Evolutionary conservation across 176 grass and related monocot genomes (phyloP).

Genomic region (Cenchrus fungigraminus): DNA sequence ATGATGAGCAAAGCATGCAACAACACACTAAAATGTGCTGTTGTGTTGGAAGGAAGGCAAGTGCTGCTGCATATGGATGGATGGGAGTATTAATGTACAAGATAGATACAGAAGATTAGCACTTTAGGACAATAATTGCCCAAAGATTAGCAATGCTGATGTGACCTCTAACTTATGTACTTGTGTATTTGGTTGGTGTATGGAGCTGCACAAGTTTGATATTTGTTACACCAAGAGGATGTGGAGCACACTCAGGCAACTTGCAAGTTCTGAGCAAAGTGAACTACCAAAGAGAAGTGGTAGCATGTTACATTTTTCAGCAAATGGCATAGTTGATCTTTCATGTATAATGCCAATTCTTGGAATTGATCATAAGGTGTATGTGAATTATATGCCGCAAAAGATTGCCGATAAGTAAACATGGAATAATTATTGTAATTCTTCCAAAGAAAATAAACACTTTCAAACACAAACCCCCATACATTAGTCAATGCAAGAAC

Average conservation of each 20-base stretch:
- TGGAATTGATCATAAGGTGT: not conserved
- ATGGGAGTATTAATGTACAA: conserved; percentile 35
- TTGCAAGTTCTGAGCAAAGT: conserved; percentile 12
- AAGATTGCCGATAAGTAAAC: not conserved
- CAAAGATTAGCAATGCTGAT: conserved; percentile 35
- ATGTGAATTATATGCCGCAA: not conserved
- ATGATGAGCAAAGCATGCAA: conserved; percentile 38
- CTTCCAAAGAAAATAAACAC: conserved; percentile 1
- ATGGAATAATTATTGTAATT: not conserved
- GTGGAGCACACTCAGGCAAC: conserved; percentile 30
- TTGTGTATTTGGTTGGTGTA: conserved; percentile 18
- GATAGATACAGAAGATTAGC: conserved; percentile 18
- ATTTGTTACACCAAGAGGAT: conserved; percentile 27
- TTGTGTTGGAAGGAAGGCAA: conserved; percentile 34
- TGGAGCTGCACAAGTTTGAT: not conserved
- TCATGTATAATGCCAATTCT: not conserved
- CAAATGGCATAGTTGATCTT: not conserved
- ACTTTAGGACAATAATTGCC: conserved; percentile 52
- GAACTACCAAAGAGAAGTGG: not conserved
- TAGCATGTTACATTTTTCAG: not conserved
- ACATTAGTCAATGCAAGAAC: conserved; percentile 24
- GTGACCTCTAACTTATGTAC: conserved; percentile 18
- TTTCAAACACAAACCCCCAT: not conserved
- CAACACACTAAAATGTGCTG: conserved; percentile 26
- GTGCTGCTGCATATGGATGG: conserved; percentile 27